Base-by-base conservation (phyloP, 225 moss, liverwort and hornwort species). In the Polytrichum formosum region DNA sequence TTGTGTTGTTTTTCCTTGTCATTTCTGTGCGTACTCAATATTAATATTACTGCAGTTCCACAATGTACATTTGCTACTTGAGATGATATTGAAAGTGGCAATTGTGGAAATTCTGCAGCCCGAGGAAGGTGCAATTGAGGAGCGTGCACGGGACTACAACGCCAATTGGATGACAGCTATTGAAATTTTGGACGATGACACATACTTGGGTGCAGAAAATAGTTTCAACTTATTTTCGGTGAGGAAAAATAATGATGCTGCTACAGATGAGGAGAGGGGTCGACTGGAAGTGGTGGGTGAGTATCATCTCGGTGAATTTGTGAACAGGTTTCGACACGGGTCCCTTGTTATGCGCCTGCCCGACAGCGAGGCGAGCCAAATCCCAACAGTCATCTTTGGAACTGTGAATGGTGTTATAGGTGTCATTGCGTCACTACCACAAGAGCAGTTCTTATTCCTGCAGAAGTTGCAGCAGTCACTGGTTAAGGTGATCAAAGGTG, bases 101-200 rank as follows among this genome's bases (percentile, higher is more conserved):
- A 46, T 46, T 46, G 13, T 46, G 16, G 13, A 46, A 35, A 31
- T 21, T 55, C 61, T 76, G 70, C 86, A 96, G 96, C 96, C 96
- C 63, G 96, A 96, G 79, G 96, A 96, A 78, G 90, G 92, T 53
- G 92, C 93, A 33, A 97, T 97, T 35, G 93, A 97, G 78, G 93
- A 97, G 82, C 90, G 93, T 73, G 96, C 96, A 27, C 92, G 93
- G 28, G 93, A 97, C 63, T 93, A 88, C 74, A 93, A 97, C 61
- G 93, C 93, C 54, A 97, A 93, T 69, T 97, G 96, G 93, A 97
- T 97, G 96, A 92, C 93, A 29, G 92, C 96, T 56, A 89, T 93
- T 64, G 96, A 93, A 62, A 92, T 97, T 27, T 55, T 97, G 80
- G 96, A 97, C n/a, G 93, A 93, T 66, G 96, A 97, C 68, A 97